Conservation (phyloP, 2,329 filamentous ascomycete genomes). For the Colletotrichum sp. region DNA sequence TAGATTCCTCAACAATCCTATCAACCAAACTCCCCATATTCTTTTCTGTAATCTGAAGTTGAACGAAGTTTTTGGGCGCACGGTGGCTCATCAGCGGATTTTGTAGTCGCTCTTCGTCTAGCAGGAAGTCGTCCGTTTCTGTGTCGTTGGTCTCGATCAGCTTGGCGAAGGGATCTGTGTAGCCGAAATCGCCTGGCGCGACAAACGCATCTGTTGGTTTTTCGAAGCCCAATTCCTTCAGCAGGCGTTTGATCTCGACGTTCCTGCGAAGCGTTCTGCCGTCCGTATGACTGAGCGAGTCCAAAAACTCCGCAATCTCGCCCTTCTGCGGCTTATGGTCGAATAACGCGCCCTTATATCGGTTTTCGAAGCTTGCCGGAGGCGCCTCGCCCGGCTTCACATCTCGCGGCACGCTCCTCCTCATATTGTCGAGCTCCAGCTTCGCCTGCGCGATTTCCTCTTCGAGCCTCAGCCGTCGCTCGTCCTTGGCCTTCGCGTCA, state of each 20-base stretch:
- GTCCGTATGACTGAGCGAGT: neutral
- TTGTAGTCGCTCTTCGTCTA: neutral
- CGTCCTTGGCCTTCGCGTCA: slow-evolving; percentile 65
- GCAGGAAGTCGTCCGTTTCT: neutral
- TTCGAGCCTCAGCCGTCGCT: slow-evolving; percentile 65
- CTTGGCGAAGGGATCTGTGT: slow-evolving; percentile 28
- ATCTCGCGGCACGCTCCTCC: slow-evolving; percentile 29
- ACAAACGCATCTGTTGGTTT: neutral
- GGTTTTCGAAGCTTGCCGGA: slow-evolving; percentile 25
- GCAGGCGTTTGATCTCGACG: neutral
- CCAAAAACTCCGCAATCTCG: slow-evolving; percentile 6
- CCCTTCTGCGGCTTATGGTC: neutral
- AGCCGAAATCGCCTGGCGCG: neutral
- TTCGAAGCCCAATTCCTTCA: neutral
- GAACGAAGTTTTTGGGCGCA: neutral
- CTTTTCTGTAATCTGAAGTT: neutral
- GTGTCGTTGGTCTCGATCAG: slow-evolving; percentile 26
- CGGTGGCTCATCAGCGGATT: neutral
- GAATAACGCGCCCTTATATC: slow-evolving; percentile 1
- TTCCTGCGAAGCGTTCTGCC: neutral
- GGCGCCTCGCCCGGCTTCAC: slow-evolving; percentile 23
- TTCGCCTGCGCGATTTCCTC: slow-evolving; percentile 60
- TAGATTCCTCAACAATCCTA: neutral
- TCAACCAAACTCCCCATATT: neutral
- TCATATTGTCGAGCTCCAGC: slow-evolving; percentile 46